Evolutionary conservation across 2,329 filamentous ascomycete species (phyloP).

Genomic region (Exutisphaerella laricina): DNA sequence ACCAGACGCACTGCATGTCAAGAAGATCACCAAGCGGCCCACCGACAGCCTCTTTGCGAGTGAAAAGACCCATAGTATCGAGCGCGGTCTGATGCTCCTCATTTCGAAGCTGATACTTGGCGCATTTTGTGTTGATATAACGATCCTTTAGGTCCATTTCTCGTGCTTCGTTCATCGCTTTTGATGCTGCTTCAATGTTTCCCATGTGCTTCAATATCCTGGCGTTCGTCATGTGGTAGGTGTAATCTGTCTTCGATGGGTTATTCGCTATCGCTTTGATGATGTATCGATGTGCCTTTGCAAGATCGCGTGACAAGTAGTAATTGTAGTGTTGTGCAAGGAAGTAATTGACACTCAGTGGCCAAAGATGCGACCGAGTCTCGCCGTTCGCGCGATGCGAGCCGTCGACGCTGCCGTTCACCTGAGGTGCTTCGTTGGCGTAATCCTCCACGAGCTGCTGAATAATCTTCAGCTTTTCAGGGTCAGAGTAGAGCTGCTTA

Average conservation of each 20-base stretch:
- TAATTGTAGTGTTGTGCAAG: conserved; percentile 98
- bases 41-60: conserved; percentile 78
- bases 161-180: conserved; percentile 82
- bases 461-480: conserved; percentile 70
- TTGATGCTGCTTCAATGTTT: conserved; percentile 70
- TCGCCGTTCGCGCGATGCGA: conserved; percentile 26
- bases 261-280: conserved; percentile 76
- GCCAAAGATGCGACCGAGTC: conserved; percentile 51
- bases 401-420: conserved; percentile 36
- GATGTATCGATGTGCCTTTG: conserved; percentile 74
- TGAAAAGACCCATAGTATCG: conserved; percentile 89
- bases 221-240: conserved; percentile 91
- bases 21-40: conserved; percentile 85
- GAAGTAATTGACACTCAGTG: conserved; percentile 81
- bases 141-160: conserved; percentile 82
- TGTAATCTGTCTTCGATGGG: conserved; percentile 78
- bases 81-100: conserved; percentile 82
- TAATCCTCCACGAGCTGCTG: conserved; percentile 74
- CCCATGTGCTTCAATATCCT: conserved; percentile 90
- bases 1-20: conserved; percentile 99
- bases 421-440: conserved; percentile 39
- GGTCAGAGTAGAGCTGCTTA: conserved; percentile 81
- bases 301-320: conserved; percentile 73
- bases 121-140: conserved; percentile 97
- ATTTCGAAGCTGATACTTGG: conserved; percentile 93